Evolutionary conservation across 1,284 basidiomycete species (phyloP), one percentile per base, ranked within the genome.

Genomic region (Puccinia hordei): DNA sequence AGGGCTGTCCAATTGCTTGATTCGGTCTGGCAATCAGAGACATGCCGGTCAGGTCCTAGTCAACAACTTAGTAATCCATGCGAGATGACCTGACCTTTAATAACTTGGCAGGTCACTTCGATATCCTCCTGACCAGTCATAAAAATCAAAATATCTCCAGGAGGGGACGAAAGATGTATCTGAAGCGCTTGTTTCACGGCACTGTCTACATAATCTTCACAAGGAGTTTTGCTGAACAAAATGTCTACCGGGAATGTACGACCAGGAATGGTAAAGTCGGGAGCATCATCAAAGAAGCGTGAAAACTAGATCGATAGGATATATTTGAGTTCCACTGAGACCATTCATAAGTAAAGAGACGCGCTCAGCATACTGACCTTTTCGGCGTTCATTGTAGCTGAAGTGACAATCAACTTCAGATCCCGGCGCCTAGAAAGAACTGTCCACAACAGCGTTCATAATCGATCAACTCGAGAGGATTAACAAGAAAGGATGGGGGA

Each of bases 111-210:
- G 0, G 94, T 97, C 57, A 94, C 89, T 86, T 99, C 97, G 82
- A 99, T 99, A 85, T 99, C 97, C 86, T 99, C 97, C 87, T 99
- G 97, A 78, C 97, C 97, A 35, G 97, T 99, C 96, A 99, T 99
- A 86, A 99, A 99, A 19, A 99, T 94, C 51, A 99, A 88, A 80
- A 99, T 93, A 87, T 99, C 97, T 6, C 97, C 97, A 0, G 90
- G 90, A n/a, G 95, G 94, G 24, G 92, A 89, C 0, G 95, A 94
- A 33, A 99, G 88, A 85, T 99, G 97, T 73, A 99, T 98, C 84
- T 96, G 93, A 10, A 99, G 88, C 9, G 98, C 92, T 87, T 99
- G 95, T 87, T 98, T 99, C 82, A 99, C 95, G 0, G 97, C 93
- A 82, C 92, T 91, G 84, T 99, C 97, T 81, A 99, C 97, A 84